Evolutionary conservation across 768 basidiomycete species (phyloP).

Genomic region (Tricholoma sp.): DNA sequence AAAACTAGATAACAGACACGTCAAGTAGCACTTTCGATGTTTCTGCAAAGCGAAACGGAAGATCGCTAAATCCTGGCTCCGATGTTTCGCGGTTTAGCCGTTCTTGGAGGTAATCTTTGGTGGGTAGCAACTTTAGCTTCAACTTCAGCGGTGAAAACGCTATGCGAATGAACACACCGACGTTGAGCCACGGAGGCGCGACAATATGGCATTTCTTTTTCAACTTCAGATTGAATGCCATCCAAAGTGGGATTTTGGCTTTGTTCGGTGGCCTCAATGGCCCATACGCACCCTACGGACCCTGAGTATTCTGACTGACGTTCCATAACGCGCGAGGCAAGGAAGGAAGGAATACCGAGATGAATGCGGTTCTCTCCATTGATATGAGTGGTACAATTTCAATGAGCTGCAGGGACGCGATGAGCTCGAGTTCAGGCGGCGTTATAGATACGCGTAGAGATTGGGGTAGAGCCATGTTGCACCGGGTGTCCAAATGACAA

Average conservation of each 20-base stretch:
- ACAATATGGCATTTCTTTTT: conserved; percentile 95
- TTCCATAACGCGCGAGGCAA: conserved; percentile 8
- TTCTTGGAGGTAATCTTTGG: conserved; percentile 74
- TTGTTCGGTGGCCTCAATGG: conserved; percentile 87
- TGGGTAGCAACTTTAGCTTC: not conserved
- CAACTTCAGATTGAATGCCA: conserved; percentile 88
- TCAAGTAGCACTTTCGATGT: conserved; percentile 91
- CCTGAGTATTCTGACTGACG: conserved; percentile 11
- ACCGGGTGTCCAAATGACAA: no score
- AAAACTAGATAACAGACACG: conserved; percentile 49
- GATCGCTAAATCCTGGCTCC: conserved; percentile 63
- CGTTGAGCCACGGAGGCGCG: conserved; percentile 82
- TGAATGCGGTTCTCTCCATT: conserved; percentile 89
- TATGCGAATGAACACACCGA: conserved; percentile 50
- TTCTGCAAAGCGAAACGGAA: conserved; percentile 89
- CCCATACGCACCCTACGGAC: conserved; percentile 79
- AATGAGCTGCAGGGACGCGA: conserved; percentile 79
- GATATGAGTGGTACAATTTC: conserved; percentile 85
- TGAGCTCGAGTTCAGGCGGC: conserved; percentile 83
- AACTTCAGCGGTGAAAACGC: not conserved
- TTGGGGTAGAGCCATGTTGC: conserved; percentile 71
- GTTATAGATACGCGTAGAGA: conserved; percentile 67
- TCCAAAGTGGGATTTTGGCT: conserved; percentile 89
- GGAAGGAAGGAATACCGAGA: conserved; percentile 55
- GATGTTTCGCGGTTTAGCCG: conserved; percentile 71